These are phyloP conservation scores for Yamadazyma endophytica DNA, from an alignment of 805 yeast genomes.

Conservation along the genomic window DNA sequence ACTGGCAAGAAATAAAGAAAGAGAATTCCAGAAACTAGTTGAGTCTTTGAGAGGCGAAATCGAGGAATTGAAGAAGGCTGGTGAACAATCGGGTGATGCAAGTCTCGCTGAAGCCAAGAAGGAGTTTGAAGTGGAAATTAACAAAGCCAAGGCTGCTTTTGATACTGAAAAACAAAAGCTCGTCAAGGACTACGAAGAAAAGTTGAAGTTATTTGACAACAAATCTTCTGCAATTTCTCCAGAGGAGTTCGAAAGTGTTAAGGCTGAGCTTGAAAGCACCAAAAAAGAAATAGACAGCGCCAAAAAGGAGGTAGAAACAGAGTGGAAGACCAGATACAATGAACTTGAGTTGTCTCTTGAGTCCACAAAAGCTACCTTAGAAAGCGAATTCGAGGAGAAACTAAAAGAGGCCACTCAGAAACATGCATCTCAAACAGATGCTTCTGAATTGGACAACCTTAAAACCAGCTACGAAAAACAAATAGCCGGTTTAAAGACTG, in stretches of 20 bases:
- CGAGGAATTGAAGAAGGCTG: slow-evolving; percentile 8
- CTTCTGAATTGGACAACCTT: too few relatives aligned
- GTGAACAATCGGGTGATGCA: slow-evolving; percentile 1
- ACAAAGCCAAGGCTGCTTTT: slow-evolving; percentile 2
- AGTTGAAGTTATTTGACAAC: slow-evolving; percentile 7
- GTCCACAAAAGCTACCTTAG: slow-evolving; percentile 11
- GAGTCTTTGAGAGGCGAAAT: slow-evolving; percentile 20
- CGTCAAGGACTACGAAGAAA: slow-evolving; percentile 3
- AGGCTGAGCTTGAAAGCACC: slow-evolving; percentile 10
- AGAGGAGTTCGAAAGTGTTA: slow-evolving; percentile 9
- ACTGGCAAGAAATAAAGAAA: slow-evolving; percentile 18
- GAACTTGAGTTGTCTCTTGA: slow-evolving; percentile 14
- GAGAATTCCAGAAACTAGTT: slow-evolving; percentile 16
- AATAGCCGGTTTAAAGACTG: slow-evolving; percentile 14
- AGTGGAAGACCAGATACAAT: slow-evolving; percentile 13
- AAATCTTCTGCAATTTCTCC: too few relatives aligned
- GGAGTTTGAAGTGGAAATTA: slow-evolving; percentile 9
- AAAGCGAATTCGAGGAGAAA: slow-evolving; percentile 16
- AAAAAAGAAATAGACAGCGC: slow-evolving; percentile 1
- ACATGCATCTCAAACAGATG: slow-evolving; percentile 21
- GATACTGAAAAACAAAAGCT: slow-evolving; percentile 1
- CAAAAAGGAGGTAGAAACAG: slow-evolving; percentile 14
- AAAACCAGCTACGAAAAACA: too few relatives aligned
- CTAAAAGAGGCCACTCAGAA: slow-evolving; percentile 22
- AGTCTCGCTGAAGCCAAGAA: slow-evolving; percentile 9